These are phyloP conservation scores for Apiospora marii DNA, from an alignment of 2,329 filamentous ascomycete species.

Conservation along the genomic window DNA sequence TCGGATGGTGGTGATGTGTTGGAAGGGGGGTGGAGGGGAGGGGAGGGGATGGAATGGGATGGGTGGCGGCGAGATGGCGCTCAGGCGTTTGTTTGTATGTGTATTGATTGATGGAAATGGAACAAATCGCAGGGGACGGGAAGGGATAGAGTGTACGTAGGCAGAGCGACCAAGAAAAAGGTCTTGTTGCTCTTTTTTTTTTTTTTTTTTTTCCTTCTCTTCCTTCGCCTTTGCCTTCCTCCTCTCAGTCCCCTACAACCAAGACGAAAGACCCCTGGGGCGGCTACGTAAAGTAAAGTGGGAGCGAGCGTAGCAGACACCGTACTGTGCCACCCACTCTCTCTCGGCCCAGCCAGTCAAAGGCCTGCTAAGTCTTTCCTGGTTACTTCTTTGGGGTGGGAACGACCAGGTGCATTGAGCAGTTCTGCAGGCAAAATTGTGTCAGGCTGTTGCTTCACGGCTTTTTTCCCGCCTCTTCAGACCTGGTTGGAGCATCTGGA, in stretches of 20 bases:
- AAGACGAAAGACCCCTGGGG: slow-evolving; percentile 15
- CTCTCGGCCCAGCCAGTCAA: slow-evolving; percentile 1
- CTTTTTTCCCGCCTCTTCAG: not conserved
- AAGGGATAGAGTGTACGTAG: not conserved
- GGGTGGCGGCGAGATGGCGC: slow-evolving; percentile 17
- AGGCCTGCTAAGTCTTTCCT: not conserved
- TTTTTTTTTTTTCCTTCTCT: not conserved
- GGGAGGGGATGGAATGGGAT: not conserved
- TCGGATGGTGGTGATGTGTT: slow-evolving; percentile 14
- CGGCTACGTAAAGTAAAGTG: slow-evolving; percentile 20
- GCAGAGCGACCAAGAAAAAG: not conserved
- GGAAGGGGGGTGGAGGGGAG: not conserved
- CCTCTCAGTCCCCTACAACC: not conserved
- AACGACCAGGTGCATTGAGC: not conserved
- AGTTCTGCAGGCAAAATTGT: slow-evolving; percentile 8
- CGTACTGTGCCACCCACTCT: slow-evolving; percentile 10
- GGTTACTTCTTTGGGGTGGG: slow-evolving; percentile 1
- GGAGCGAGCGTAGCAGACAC: not conserved
- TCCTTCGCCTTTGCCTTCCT: not conserved
- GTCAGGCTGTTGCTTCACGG: not conserved
- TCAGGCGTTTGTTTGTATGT: slow-evolving; percentile 16
- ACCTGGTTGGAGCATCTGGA: not conserved
- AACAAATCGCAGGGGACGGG: not conserved
- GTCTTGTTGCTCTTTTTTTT: not conserved
- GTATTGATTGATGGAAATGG: not conserved